A percentile compares a stretch with the other conserved stretches of the same genome.
These are phyloP conservation scores for Acanthamoeba rhysodes DNA, from an alignment of 208 protist species.

Conservation along the genomic window DNA sequence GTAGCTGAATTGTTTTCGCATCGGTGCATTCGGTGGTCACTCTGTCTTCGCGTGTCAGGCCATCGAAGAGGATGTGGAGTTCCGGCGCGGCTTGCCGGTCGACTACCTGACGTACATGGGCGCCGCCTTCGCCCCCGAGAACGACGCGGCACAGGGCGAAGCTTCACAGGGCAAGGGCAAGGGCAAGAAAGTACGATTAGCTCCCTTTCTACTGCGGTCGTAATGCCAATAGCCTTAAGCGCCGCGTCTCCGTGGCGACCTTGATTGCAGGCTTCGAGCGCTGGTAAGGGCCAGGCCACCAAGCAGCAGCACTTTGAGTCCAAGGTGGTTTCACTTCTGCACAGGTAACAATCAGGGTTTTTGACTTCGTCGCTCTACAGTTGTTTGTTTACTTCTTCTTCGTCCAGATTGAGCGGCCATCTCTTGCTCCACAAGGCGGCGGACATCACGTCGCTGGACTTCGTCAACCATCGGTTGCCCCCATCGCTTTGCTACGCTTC, in stretches of 20 bases:
- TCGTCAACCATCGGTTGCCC: conserved; percentile 45
- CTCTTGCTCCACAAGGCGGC: conserved; percentile 60
- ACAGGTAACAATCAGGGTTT: not conserved
- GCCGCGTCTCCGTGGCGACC: not conserved
- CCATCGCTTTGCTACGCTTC: not conserved
- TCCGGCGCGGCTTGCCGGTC: conserved; percentile 77
- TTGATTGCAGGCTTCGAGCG: too few species aligned
- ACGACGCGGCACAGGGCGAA: not conserved
- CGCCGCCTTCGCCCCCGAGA: not conserved
- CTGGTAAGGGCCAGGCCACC: not conserved
- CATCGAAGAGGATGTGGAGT: conserved; percentile 85
- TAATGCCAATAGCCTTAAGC: not conserved
- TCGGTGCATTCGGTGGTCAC: not conserved
- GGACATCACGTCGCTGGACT: conserved; percentile 44
- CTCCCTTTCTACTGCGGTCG: not conserved
- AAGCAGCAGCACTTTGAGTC: conserved; percentile 57
- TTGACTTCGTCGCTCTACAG: not conserved
- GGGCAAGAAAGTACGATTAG: not conserved
- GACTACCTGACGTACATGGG: conserved; percentile 68
- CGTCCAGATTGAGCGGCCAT: not conserved
- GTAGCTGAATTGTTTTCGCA: not conserved
- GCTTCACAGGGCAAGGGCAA: not conserved
- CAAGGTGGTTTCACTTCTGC: not conserved
- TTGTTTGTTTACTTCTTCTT: not conserved
- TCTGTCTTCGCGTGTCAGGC: not conserved